Evolutionary conservation across 1,284 basidiomycete species (phyloP).

Genomic region (Somion occarium): DNA sequence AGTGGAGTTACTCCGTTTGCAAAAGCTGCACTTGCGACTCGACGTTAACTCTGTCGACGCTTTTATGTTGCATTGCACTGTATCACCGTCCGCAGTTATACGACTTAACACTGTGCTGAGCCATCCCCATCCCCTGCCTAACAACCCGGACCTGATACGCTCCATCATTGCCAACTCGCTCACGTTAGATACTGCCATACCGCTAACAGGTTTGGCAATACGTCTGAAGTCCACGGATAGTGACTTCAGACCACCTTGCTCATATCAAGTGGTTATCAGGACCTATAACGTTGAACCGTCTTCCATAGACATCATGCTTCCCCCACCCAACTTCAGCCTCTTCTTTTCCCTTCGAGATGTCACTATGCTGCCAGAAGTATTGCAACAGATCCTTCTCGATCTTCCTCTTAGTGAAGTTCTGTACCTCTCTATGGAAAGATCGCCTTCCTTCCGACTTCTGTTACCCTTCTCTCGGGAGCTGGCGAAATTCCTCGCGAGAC

Average conservation of each 20-base stretch:
- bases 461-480: background rate
- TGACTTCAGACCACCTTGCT: too few relatives aligned
- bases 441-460: background rate
- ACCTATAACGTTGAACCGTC: too few relatives aligned
- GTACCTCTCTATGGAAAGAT: background rate
- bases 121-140: too few relatives aligned
- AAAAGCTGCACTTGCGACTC: background rate
- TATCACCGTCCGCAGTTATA: too few relatives aligned
- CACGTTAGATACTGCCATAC: too few relatives aligned
- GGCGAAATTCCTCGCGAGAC: background rate
- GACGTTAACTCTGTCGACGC: background rate
- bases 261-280: too few relatives aligned
- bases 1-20: background rate
- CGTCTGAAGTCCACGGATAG: too few relatives aligned
- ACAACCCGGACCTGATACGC: too few relatives aligned
- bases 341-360: background rate
- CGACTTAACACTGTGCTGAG: too few relatives aligned
- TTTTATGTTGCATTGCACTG: background rate
- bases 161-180: too few relatives aligned
- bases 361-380: background rate
- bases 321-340: background rate
- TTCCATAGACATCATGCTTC: too few relatives aligned
- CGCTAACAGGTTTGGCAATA: too few relatives aligned
- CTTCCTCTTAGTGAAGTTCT: background rate
- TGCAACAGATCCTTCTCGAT: background rate